Evolutionary conservation across 768 basidiomycete genomes (phyloP).

Genomic region (Hemileccinum rubropunctum): DNA sequence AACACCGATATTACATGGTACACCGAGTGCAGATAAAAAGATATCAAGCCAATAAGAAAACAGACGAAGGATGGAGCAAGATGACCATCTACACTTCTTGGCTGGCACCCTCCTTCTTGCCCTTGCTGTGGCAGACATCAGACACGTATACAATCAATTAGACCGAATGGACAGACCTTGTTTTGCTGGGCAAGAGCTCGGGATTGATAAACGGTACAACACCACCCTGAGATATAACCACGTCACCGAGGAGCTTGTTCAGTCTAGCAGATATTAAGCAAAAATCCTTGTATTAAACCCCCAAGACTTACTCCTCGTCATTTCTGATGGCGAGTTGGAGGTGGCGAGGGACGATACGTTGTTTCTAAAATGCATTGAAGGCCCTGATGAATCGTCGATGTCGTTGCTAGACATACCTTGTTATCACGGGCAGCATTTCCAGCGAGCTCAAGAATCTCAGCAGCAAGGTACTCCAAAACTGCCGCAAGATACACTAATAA

Average conservation of each 20-base stretch:
- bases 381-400: not conserved
- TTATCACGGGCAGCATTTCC: slow-evolving; percentile 64
- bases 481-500: slow-evolving; percentile 80
- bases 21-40: slow-evolving; percentile 28
- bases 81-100: slow-evolving; percentile 28
- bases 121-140: slow-evolving; percentile 26
- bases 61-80: not conserved
- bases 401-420: slow-evolving; percentile 20
- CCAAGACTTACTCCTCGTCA: slow-evolving; percentile 67
- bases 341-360: slow-evolving; percentile 93
- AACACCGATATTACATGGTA: slow-evolving; percentile 26
- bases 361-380: slow-evolving; percentile 48
- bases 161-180: slow-evolving; percentile 20
- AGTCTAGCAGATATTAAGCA: slow-evolving; percentile 37
- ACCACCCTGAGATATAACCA: slow-evolving; percentile 91
- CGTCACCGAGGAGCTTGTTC: slow-evolving; percentile 79
- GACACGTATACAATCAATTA: not conserved
- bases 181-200: slow-evolving; percentile 33
- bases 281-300: not conserved
- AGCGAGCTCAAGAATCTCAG: slow-evolving; percentile 91
- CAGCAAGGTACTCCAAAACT: slow-evolving; percentile 88
- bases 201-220: slow-evolving; percentile 68
- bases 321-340: slow-evolving; percentile 90
- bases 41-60: slow-evolving; percentile 22
- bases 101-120: slow-evolving; percentile 33